Conservation (phyloP, 2,329 filamentous ascomycete genomes). For the Cordyceps militaris region DNA sequence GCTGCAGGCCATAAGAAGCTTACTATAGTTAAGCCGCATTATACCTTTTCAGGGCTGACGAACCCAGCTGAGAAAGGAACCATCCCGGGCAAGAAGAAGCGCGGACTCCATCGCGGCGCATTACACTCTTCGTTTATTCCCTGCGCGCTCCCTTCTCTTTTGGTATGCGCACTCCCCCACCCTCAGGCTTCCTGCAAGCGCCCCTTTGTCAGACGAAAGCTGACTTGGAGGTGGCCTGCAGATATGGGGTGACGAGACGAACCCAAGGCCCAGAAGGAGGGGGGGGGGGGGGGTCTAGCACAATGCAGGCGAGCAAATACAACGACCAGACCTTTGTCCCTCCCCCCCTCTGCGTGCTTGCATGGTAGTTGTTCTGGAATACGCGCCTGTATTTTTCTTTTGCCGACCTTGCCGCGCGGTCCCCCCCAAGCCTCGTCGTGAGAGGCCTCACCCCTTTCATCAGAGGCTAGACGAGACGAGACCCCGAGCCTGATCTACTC, state of each 20-base stretch:
- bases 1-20: too few species aligned
- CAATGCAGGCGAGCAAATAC: too few species aligned
- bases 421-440: neutral
- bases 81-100: too few species aligned
- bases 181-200: neutral
- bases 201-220: neutral
- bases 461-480: neutral
- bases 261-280: neutral
- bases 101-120: too few species aligned
- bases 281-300: neutral
- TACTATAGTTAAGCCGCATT: too few species aligned
- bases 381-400: slow-evolving; percentile 9
- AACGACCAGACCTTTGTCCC: neutral
- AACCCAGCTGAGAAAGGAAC: too few species aligned
- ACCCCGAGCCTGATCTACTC: neutral
- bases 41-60: too few species aligned
- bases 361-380: neutral
- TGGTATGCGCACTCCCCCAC: neutral
- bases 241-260: neutral
- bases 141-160: neutral
- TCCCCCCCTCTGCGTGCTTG: neutral
- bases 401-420: slow-evolving; percentile 5
- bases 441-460: neutral
- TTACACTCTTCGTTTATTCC: neutral
- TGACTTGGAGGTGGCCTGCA: neutral